These are phyloP conservation scores for Exophiala alcalophila DNA, from an alignment of 2,329 filamentous ascomycete species.

Conservation along the genomic window DNA sequence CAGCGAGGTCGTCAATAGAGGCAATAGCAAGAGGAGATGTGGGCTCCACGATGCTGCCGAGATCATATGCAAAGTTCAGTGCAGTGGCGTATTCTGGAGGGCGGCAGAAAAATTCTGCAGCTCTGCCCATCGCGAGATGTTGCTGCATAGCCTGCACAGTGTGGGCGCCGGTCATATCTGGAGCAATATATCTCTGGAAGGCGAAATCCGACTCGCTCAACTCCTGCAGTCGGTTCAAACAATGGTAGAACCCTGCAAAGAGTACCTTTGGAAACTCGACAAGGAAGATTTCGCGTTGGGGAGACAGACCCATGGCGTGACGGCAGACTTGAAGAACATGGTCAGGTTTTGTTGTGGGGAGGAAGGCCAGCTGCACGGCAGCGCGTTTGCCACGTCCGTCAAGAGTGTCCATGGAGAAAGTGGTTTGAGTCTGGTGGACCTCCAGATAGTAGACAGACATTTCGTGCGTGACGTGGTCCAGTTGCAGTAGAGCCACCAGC, in stretches of 20 bases:
- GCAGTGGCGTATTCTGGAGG: conserved; percentile 29
- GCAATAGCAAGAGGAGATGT: conserved; percentile 8
- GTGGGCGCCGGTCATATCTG: conserved; percentile 5
- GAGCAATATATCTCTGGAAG: conserved; percentile 29
- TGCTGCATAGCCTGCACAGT: conserved; percentile 2
- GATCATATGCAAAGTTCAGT: conserved; percentile 28
- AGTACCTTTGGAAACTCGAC: conserved; percentile 63
- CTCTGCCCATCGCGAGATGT: conserved; percentile 1
- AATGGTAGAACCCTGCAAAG: conserved; percentile 57
- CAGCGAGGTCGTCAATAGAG: conserved; percentile 13
- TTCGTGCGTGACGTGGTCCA: conserved; percentile 26
- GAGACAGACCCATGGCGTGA: conserved; percentile 27
- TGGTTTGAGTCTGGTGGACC: conserved; percentile 24
- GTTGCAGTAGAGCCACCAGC: conserved; percentile 33
- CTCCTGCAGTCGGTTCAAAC: conserved; percentile 54
- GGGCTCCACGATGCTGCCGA: conserved; percentile 21
- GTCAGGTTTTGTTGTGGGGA: conserved; percentile 20
- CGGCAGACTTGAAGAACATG: conserved; percentile 26
- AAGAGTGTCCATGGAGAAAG: conserved; percentile 25
- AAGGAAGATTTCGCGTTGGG: conserved; percentile 35
- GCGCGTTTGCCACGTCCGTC: conserved; percentile 19
- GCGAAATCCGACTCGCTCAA: conserved; percentile 43
- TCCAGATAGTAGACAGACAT: conserved; percentile 33
- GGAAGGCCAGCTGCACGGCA: conserved; percentile 24
- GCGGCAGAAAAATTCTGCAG: conserved; percentile 7